phyloP scores from a whole-genome alignment of 805 yeast species.

The Wickerhamomyces chaumierensis region DNA sequence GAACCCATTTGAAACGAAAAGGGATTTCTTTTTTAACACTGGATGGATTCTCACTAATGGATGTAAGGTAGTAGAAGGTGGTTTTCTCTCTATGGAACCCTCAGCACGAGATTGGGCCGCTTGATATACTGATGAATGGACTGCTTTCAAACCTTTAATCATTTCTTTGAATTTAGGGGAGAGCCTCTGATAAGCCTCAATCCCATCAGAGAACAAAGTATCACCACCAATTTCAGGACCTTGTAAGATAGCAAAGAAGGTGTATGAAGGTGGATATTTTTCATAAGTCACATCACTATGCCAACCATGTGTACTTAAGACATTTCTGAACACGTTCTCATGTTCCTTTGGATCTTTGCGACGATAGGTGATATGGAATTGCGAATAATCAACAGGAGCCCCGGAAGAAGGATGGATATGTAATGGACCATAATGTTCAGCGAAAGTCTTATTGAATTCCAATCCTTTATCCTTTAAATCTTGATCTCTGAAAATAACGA shows the following conservation, averaged over 20 bases:
- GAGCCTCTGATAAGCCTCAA: slow-evolving; percentile 44
- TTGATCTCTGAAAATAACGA: slow-evolving; percentile 54
- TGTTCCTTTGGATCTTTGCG: slow-evolving; percentile 26
- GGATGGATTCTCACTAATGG: slow-evolving; percentile 52
- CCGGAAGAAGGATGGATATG: slow-evolving; percentile 72
- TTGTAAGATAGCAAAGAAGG: slow-evolving; percentile 41
- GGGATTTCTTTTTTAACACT: slow-evolving; percentile 49
- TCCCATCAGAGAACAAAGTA: slow-evolving; percentile 47
- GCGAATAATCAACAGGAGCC: slow-evolving; percentile 47
- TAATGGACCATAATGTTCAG: slow-evolving; percentile 54
- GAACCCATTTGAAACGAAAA: slow-evolving; percentile 38
- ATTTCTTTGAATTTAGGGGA: slow-evolving; percentile 39
- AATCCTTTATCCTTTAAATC: slow-evolving; percentile 50
- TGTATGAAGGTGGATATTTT: slow-evolving; percentile 42
- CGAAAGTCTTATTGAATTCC: slow-evolving; percentile 36
- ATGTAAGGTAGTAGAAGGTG: slow-evolving; percentile 42
- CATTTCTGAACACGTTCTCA: slow-evolving; percentile 17
- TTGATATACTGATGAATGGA: slow-evolving; percentile 28
- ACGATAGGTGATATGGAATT: slow-evolving; percentile 52
- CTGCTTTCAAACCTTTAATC: slow-evolving; percentile 41
- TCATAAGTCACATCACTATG: slow-evolving; percentile 55
- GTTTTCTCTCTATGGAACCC: slow-evolving; percentile 34
- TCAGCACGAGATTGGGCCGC: slow-evolving; percentile 34
- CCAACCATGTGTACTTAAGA: slow-evolving; percentile 29
- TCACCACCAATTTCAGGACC: slow-evolving; percentile 44